phyloP scores from a whole-genome alignment of 1,139 yeast species.

The Debaryomyces coudertii region DNA sequence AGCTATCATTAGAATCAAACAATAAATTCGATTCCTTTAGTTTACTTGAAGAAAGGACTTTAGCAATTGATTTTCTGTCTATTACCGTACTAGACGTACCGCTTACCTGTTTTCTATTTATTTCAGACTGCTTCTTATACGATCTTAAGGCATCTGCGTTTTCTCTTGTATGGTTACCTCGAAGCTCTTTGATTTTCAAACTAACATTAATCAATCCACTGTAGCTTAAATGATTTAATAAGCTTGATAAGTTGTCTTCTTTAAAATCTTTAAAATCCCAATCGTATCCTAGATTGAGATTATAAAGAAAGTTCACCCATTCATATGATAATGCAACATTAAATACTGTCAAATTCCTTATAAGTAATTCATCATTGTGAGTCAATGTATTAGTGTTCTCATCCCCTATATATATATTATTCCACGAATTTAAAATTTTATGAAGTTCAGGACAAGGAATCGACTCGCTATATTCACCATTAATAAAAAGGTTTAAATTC shows the following conservation, averaged over 20 bases:
- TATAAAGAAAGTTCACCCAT: slow-evolving; percentile 43
- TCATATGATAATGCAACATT: slow-evolving; percentile 33
- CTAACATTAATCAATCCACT: slow-evolving; percentile 31
- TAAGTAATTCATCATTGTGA: slow-evolving; percentile 30
- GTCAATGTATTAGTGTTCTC: not conserved
- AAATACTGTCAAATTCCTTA: slow-evolving; percentile 38
- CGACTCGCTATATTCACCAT: slow-evolving; percentile 50
- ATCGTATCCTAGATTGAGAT: slow-evolving; percentile 41
- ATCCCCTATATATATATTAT: slow-evolving; percentile 42
- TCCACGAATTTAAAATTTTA: slow-evolving; percentile 36
- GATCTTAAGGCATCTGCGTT: slow-evolving; percentile 3
- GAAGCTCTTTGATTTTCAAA: slow-evolving; percentile 27
- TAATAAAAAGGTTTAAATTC: slow-evolving; percentile 41
- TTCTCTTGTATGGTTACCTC: slow-evolving; percentile 17
- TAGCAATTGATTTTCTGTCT: slow-evolving; percentile 26
- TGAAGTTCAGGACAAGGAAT: slow-evolving; percentile 45
- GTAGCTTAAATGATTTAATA: slow-evolving; percentile 35
- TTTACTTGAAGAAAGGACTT: slow-evolving; percentile 21
- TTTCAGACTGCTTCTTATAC: not conserved
- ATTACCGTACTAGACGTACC: slow-evolving; percentile 15
- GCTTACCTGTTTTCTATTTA: slow-evolving; percentile 14
- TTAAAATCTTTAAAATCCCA: slow-evolving; percentile 44
- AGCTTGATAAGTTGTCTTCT: slow-evolving; percentile 31
- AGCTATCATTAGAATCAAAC: slow-evolving; percentile 34
- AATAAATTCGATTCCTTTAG: slow-evolving; percentile 32